A percentile compares a stretch with the other conserved stretches of the same genome.
Evolutionary conservation across 345 rosid genomes (phyloP).

Genomic region (Anastatica hierochuntica): DNA sequence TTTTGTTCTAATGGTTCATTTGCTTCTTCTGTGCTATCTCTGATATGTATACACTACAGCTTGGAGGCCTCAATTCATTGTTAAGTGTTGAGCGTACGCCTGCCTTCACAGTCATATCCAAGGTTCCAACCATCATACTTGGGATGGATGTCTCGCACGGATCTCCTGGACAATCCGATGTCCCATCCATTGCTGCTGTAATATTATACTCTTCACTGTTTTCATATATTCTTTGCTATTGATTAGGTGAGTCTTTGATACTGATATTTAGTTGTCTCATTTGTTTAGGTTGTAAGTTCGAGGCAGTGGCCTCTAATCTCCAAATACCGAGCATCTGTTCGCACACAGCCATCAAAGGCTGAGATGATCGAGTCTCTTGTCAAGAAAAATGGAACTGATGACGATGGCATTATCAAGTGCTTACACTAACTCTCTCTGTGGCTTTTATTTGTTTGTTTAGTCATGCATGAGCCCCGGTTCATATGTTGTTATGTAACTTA

Average conservation of each 20-base stretch:
- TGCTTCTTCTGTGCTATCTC: constrained; percentile 5
- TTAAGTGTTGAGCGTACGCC: constrained; percentile 58
- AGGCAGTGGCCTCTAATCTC: constrained; percentile 86
- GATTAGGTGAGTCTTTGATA: background rate
- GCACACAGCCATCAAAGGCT: constrained; percentile 76
- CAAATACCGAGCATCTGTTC: constrained; percentile 75
- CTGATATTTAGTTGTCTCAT: background rate
- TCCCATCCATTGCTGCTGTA: constrained; percentile 70
- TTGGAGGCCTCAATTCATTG: constrained; percentile 80
- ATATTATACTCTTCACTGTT: background rate
- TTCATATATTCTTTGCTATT: background rate
- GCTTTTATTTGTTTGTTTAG: too few relatives aligned
- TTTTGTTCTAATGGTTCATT: background rate
- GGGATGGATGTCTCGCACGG: constrained; percentile 81
- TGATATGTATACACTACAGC: constrained; percentile 34
- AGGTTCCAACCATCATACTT: constrained; percentile 55
- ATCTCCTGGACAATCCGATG: constrained; percentile 60
- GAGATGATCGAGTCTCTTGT: constrained; percentile 82
- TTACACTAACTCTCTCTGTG: background rate
- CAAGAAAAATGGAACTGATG: constrained; percentile 54
- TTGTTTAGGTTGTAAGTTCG: constrained; percentile 59
- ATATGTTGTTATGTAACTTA: too few relatives aligned
- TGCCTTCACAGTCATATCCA: constrained; percentile 47
- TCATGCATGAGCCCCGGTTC: too few relatives aligned
- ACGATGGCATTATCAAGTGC: constrained; percentile 67